These are phyloP conservation scores for Pholiota conissans DNA, from an alignment of 768 basidiomycete species.

Conservation along the genomic window DNA sequence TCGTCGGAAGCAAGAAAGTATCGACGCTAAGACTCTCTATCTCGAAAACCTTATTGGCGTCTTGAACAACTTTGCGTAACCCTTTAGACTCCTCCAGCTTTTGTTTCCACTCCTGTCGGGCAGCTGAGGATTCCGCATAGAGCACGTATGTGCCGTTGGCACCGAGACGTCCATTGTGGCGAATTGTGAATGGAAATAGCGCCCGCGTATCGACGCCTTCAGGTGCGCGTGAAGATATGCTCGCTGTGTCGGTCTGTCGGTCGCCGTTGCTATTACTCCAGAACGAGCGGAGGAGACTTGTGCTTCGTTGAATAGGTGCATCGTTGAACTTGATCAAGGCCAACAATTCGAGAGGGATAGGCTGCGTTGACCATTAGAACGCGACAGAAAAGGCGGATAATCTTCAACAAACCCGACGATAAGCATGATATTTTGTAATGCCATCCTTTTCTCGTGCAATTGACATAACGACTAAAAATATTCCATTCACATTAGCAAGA, in stretches of 20 bases:
- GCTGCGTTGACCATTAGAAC: slow-evolving; percentile 43
- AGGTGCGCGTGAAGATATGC: slow-evolving; percentile 23
- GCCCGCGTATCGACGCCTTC: slow-evolving; percentile 60
- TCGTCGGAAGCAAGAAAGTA: slow-evolving; percentile 77
- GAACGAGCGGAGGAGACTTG: slow-evolving; percentile 63
- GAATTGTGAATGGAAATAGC: slow-evolving; percentile 85
- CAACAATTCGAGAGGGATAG: slow-evolving; percentile 89
- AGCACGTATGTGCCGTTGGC: slow-evolving; percentile 67
- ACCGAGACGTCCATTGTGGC: slow-evolving; percentile 85
- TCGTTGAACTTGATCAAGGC: slow-evolving; percentile 82
- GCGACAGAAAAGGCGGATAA: slow-evolving; percentile 22
- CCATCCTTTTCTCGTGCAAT: slow-evolving; percentile 76
- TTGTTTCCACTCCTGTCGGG: slow-evolving; percentile 82
- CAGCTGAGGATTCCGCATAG: slow-evolving; percentile 75
- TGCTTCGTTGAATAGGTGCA: slow-evolving; percentile 64
- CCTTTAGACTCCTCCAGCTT: slow-evolving; percentile 91
- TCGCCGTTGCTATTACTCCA: slow-evolving; percentile 38
- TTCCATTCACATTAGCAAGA: slow-evolving; percentile 4
- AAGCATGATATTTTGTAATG: slow-evolving; percentile 73
- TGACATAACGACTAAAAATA: slow-evolving; percentile 74
- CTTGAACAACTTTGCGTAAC: slow-evolving; percentile 83
- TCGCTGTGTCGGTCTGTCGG: slow-evolving; percentile 18
- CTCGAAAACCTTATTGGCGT: slow-evolving; percentile 95
- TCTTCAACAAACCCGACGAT: slow-evolving; percentile 60
- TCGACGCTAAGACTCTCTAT: slow-evolving; percentile 85